phyloP scores from a whole-genome alignment of 768 basidiomycete genomes.

The Tubosaeta brunneosetosa region DNA sequence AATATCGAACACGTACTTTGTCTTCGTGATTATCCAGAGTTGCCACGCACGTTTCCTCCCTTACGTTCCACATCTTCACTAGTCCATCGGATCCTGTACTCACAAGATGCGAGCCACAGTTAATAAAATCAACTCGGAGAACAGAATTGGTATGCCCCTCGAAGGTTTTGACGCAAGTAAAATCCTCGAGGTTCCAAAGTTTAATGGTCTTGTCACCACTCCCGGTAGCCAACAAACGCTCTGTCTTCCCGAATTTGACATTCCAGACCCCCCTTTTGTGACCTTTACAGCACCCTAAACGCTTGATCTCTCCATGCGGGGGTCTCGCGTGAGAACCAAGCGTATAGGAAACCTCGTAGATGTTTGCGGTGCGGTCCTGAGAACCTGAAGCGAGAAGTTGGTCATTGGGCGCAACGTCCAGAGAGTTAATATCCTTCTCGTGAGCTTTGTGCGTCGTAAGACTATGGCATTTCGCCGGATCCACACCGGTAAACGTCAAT shows the following conservation, averaged over 20 bases:
- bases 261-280: slow-evolving; percentile 97
- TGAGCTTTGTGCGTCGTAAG: slow-evolving; percentile 87
- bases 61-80: slow-evolving; percentile 92
- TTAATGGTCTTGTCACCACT: slow-evolving; percentile 95
- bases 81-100: slow-evolving; percentile 92
- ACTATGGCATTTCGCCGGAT: slow-evolving; percentile 56
- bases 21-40: slow-evolving; percentile 98
- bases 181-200: slow-evolving; percentile 92
- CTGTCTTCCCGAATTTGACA: slow-evolving; percentile 80
- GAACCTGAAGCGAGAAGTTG: slow-evolving; percentile 86
- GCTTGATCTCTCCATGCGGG: slow-evolving; percentile 64
- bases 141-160: slow-evolving; percentile 99
- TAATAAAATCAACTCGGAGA: slow-evolving; percentile 86
- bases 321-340: slow-evolving; percentile 36
- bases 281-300: slow-evolving; percentile 86
- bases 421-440: slow-evolving; percentile 97
- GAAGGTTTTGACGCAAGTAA: slow-evolving; percentile 90
- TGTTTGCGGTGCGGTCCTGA: slow-evolving; percentile 91
- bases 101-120: slow-evolving; percentile 77
- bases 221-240: slow-evolving; percentile 84
- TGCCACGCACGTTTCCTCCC: slow-evolving; percentile 78
- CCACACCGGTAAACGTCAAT: slow-evolving; percentile 22
- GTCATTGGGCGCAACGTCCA: slow-evolving; percentile 91
- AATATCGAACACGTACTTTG: slow-evolving; percentile 53
- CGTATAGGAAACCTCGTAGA: slow-evolving; percentile 71